These are phyloP conservation scores for Pseudogymnoascus sp. DNA, from an alignment of 2,329 filamentous ascomycete genomes.

Conservation along the genomic window DNA sequence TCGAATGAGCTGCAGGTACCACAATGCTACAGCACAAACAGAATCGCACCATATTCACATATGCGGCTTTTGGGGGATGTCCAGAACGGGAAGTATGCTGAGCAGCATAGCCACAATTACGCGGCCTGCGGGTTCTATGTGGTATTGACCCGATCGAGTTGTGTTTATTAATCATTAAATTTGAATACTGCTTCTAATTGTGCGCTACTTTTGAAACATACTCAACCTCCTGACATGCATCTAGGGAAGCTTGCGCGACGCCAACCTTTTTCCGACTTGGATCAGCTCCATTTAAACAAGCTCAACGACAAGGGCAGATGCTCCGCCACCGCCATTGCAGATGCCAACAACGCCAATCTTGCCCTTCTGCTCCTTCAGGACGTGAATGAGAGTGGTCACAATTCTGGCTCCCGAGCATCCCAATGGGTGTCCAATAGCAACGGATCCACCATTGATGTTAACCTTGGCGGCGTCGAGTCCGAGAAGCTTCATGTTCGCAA, in stretches of 20 bases:
- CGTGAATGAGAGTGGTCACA: slow-evolving; percentile 78
- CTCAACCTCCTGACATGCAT: neutral
- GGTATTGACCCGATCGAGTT: neutral
- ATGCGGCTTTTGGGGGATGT: neutral
- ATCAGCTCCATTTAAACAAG: slow-evolving; percentile 15
- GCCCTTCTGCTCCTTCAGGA: slow-evolving; percentile 80
- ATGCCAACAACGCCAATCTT: slow-evolving; percentile 93
- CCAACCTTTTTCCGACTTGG: neutral
- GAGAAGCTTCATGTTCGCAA: slow-evolving; percentile 93
- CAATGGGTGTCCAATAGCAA: slow-evolving; percentile 91
- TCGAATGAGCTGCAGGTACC: neutral
- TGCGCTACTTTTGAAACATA: slow-evolving; percentile 8
- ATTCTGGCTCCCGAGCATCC: slow-evolving; percentile 93
- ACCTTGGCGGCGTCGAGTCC: slow-evolving; percentile 74
- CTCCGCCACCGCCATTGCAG: slow-evolving; percentile 95
- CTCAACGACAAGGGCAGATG: slow-evolving; percentile 89
- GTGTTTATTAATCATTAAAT: slow-evolving; percentile 8
- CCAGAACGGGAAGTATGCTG: neutral
- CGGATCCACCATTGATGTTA: slow-evolving; percentile 90
- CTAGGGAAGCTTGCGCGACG: slow-evolving; percentile 1
- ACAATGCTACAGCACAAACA: neutral
- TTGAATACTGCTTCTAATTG: slow-evolving; percentile 8
- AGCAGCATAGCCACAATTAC: slow-evolving; percentile 6
- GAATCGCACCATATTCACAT: neutral
- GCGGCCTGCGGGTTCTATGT: neutral